Base-by-base conservation (phyloP, 1,139 yeast species). In the Blastobotrys illinoisensis region DNA sequence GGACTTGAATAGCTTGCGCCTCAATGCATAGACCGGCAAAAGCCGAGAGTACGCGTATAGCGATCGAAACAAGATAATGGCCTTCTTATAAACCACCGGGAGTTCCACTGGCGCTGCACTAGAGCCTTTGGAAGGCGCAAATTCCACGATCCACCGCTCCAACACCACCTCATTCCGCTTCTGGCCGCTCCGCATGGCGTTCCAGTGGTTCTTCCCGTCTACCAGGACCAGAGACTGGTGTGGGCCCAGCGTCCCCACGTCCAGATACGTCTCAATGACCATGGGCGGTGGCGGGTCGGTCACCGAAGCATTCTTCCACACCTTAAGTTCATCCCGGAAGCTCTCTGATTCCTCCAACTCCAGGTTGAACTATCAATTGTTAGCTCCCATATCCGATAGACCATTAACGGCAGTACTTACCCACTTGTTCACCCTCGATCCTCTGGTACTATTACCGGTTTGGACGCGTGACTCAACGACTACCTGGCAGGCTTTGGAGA, bases 81-180 rank as follows among this genome's bases (percentile, higher is more conserved):
- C 81, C 62, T 85, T 87, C 65, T 87, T 88, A 73, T 88, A 88
- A 14, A 87, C 79, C 24, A 77, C 70, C 0, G 95, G 89, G 21
- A 86, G 74, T 56, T 86, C 91, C 9, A 26, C 32, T 5, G 32
- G 32, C 32, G 13, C 32, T 11, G 11, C 32, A 11, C 32, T 9
- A 9, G 32, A 26, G 32, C 32, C 11, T 7, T 11, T 26, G 11
- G 32, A 26, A 7, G 81, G 66, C 62, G 85, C 91, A 59, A 90
- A 80, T 68, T 90, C 96, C 44, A 93, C 74, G 23, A 89, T 75
- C 99, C 99, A 93, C 56, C 99, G 77, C 67, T 93, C 99, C 56
- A 93, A 72, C 1, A 93, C 97, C 16, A 93, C 81, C 69, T 91
- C 98, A 13, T 82, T 63, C 85, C 85, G 65, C 79, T 82, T 1